phyloP scores from a whole-genome alignment of 1,284 basidiomycete species.

The Rhodotorula sp. region DNA sequence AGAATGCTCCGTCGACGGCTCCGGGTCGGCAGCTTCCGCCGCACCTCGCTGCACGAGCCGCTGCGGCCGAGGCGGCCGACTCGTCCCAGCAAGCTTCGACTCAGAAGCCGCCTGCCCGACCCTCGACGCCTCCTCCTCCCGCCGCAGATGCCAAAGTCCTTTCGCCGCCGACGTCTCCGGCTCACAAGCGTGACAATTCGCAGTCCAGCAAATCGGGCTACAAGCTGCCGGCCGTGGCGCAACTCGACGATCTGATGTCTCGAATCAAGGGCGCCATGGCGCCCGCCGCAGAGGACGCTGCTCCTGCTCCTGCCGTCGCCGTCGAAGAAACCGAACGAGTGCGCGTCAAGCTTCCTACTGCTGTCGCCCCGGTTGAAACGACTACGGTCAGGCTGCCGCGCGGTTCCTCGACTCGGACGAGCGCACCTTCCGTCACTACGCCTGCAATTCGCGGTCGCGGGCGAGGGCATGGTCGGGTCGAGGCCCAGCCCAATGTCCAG shows the following conservation, averaged over 20 bases:
- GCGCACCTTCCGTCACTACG: slow-evolving; percentile 46
- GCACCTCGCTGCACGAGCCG: slow-evolving; percentile 26
- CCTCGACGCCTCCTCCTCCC: not conserved
- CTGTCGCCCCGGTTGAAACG: not conserved
- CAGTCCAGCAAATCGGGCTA: slow-evolving; percentile 26
- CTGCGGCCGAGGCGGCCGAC: not conserved
- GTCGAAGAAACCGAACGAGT: not conserved
- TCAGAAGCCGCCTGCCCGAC: not conserved
- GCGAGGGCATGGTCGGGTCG: not conserved
- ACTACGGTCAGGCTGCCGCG: slow-evolving; percentile 33
- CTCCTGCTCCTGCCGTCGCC: not conserved
- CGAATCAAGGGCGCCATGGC: slow-evolving; percentile 78
- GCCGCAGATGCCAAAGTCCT: not conserved
- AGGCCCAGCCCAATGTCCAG: not conserved
- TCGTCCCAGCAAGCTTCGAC: not conserved
- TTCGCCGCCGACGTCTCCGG: slow-evolving; percentile 8
- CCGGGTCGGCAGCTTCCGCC: slow-evolving; percentile 23
- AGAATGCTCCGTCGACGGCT: not conserved
- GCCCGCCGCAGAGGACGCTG: not conserved
- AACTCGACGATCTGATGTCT: slow-evolving; percentile 79
- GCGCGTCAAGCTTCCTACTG: not conserved
- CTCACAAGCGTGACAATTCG: slow-evolving; percentile 6
- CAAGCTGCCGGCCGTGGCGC: slow-evolving; percentile 67
- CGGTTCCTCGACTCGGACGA: not conserved
- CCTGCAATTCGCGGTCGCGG: slow-evolving; percentile 11